Evolutionary conservation across 2,329 filamentous ascomycete genomes (phyloP), one percentile per base, ranked within the genome.

Genomic region (Cercospora nicotianae): DNA sequence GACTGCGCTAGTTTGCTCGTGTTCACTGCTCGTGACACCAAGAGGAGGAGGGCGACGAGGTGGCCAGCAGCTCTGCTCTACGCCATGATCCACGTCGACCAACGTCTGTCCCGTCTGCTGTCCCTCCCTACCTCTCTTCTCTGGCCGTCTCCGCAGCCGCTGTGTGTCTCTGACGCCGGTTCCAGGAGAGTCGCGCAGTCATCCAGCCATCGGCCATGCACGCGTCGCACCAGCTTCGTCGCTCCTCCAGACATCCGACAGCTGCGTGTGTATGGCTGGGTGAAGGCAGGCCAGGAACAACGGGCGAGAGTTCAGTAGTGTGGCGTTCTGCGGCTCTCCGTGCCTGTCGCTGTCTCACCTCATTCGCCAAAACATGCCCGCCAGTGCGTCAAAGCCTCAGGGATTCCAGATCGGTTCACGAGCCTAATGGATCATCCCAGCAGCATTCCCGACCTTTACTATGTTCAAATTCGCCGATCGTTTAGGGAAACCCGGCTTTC

Each of bases 11-110:
- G 48, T 28, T 12, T 53, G 20, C 48, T 20, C 48, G 6, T 23
- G 45, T 51, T 51, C 10, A 13, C 45, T 51, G 18, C 10, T 13
- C 13, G 45, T 51, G 45, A 51, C 45, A 48, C 53, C 20, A 28
- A 18, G 23, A 58, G 53, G 53, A 30, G 30, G 53, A 58, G 53
- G 12, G n/a, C 26, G 23, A 6, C 26, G 23, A 28, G 53, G 23
- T 2, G 26, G 53, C 53, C 53, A 28, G 53, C 23, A 58, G 53
- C 26, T 16, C 53, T 30, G 53, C 53, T 33, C 30, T 58, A 33
- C 53, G 53, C 53, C 53, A 58, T 58, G 53, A 58, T 58, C 53
- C 53, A 58, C 53, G 53, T 58, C 30, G 53, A 23, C 45, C 18
- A 48, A 51, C 36, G 36, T 42, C 36, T 42, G 36, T 42, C 36